These are phyloP conservation scores for Henningerozyma blattae DNA, from an alignment of 805 yeast genomes.

Conservation along the genomic window DNA sequence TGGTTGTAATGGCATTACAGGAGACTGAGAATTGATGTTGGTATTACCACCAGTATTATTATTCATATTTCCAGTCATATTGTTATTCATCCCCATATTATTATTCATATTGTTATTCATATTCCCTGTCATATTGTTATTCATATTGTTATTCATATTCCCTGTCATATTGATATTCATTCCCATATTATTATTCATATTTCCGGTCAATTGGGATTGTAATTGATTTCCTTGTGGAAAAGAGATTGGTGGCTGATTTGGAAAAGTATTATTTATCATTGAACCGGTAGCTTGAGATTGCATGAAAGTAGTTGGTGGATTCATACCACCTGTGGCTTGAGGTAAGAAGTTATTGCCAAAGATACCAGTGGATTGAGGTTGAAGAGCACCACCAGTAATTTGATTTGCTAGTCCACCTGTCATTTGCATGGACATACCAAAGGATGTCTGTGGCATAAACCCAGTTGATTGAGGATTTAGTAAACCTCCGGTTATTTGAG, in stretches of 20 bases:
- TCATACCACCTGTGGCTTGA: slow-evolving; percentile 34
- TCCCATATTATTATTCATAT: slow-evolving; percentile 2
- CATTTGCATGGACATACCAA: slow-evolving; percentile 14
- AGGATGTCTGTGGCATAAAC: slow-evolving; percentile 8
- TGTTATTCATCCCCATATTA: slow-evolving; percentile 18
- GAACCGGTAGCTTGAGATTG: slow-evolving; percentile 1
- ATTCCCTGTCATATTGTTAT: not conserved
- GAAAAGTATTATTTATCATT: slow-evolving; percentile 7
- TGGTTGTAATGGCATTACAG: slow-evolving; percentile 20
- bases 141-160: not conserved
- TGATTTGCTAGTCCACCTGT: slow-evolving; percentile 15
- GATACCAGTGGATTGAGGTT: slow-evolving; percentile 9
- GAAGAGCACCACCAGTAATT: slow-evolving; percentile 24
- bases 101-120: not conserved
- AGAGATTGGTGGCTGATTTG: slow-evolving; percentile 39
- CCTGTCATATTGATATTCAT: not conserved
- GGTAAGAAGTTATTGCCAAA: slow-evolving; percentile 28
- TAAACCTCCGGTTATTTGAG: slow-evolving; percentile 10
- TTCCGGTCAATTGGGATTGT: slow-evolving; percentile 1
- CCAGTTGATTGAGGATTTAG: slow-evolving; percentile 46
- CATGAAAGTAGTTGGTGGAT: slow-evolving; percentile 22
- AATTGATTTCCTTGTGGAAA: slow-evolving; percentile 33
- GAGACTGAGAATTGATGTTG: slow-evolving; percentile 29
- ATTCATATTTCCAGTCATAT: slow-evolving; percentile 17
- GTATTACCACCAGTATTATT: slow-evolving; percentile 22